Evolutionary conservation across 163 green algal genomes (phyloP).

Genomic region (Scenedesmus sp.): DNA sequence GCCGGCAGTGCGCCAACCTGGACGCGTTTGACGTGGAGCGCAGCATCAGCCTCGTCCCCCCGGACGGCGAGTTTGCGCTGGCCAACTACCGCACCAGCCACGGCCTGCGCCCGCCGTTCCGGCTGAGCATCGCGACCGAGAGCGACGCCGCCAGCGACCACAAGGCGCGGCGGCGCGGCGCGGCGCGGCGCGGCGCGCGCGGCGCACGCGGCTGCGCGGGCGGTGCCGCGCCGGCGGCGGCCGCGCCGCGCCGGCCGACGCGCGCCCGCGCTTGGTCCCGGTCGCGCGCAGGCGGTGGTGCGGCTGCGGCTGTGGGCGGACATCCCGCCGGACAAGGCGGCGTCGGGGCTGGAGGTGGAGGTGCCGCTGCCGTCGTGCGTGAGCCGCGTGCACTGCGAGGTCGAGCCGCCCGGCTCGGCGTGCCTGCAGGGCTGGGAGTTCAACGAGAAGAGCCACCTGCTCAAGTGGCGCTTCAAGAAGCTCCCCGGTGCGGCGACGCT

Average conservation of each 20-base stretch:
- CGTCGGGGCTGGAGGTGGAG: conserved; percentile 78
- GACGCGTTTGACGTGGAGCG: conserved; percentile 81
- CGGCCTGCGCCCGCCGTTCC: conserved; percentile 81
- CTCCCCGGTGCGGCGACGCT: conserved; percentile 5
- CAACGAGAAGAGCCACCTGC: conserved; percentile 75
- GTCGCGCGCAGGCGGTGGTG: conserved; percentile 51
- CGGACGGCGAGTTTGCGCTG: conserved; percentile 87
- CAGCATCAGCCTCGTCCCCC: conserved; percentile 80
- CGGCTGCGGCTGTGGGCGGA: conserved; percentile 58
- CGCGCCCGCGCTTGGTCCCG: no score
- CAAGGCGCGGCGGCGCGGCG: conserved; percentile 54
- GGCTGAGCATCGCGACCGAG: conserved; percentile 59
- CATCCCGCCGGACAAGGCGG: conserved; percentile 64
- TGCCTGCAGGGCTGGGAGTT: conserved; percentile 80
- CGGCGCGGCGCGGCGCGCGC: no score
- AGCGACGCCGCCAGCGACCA: conserved; percentile 64
- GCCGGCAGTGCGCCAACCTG: conserved; percentile 24
- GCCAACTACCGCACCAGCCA: conserved; percentile 87
- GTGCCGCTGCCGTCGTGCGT: conserved; percentile 78
- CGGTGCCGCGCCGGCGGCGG: no score
- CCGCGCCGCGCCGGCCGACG: no score
- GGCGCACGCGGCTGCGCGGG: no score
- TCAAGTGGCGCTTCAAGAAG: conserved; percentile 90
- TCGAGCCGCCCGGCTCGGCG: conserved; percentile 25
- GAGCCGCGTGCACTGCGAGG: conserved; percentile 74